Conservation (phyloP, 176 grass and related monocot genomes). For the Avena insularis region DNA sequence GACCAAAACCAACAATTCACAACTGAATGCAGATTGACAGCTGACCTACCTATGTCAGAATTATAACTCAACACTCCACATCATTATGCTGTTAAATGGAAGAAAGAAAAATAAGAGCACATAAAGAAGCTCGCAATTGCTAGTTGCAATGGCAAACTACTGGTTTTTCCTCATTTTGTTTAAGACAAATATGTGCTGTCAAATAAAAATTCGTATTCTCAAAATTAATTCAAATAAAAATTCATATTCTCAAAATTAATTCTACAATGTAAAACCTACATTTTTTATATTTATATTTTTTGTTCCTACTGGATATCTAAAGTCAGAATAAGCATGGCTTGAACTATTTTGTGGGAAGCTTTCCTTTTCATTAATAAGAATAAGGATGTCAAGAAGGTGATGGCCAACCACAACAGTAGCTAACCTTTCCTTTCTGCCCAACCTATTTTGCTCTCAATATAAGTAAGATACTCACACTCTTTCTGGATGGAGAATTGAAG, state of each 20-base stretch:
- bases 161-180: neutral
- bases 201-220: neutral
- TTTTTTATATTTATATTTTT: neutral
- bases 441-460: constrained; percentile 37
- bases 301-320: neutral
- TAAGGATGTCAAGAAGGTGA: constrained; percentile 36
- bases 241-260: neutral
- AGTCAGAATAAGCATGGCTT: constrained; percentile 14
- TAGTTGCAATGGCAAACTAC: neutral
- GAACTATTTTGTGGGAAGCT: constrained; percentile 5
- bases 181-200: neutral
- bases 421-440: constrained; percentile 10
- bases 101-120: neutral
- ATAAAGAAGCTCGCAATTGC: neutral
- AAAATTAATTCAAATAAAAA: neutral
- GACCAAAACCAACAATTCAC: neutral
- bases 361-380: neutral
- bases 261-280: constrained; percentile 2
- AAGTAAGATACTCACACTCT: neutral
- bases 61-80: neutral
- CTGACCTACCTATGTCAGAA: constrained; percentile 33
- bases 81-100: neutral
- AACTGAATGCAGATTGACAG: constrained; percentile 11
- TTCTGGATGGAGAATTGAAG: constrained; percentile 4
- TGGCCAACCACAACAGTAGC: constrained; percentile 38